Base-by-base conservation (phyloP, 768 basidiomycete genomes). In the Amanita fuliginea region DNA sequence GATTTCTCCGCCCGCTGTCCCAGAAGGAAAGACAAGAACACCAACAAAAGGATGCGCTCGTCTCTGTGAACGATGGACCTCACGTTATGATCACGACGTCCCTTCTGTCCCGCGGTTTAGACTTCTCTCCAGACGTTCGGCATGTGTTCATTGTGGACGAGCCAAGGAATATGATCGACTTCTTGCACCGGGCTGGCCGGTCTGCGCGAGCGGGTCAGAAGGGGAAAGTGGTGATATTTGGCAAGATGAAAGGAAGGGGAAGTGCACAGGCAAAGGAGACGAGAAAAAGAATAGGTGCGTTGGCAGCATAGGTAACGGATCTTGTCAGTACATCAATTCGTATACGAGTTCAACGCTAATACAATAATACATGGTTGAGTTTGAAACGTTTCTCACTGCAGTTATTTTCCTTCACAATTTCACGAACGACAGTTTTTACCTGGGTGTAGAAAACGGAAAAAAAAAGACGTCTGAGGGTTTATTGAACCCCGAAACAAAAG, bases 141-240 rank as follows among this genome's bases (percentile, higher is more conserved):
- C 81, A 93, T 57, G 86, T 95, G 2, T 84, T 96, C 62, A 83
- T 95, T 55, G 74, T 88, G 19, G 93, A 95, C 56, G 80, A 86
- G 59, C 92, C 93, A 16, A 70, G 86, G 55, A 94, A 91, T 61
- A 86, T 86, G 73, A 75, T 94, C 34, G 93, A 96, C 63, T 94
- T 95, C 61, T 62, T 96, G 52, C 93, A 96, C 65, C 81, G 93
- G 3, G 93, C 93, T 0, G 93, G 93, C 13, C 69, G 93, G 42
- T 75, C 86, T 0, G 91, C 82, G 2, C 69, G 91, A 26, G 89
- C 88, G 3, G 87, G 87, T 0, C 62, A 73, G 59, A 60, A 64
- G 22, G 87, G 86, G 1, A 80, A 74, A 55, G 88, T 90, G 0
- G 79, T 90, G 3, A 68, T 90, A 5, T 90, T 90, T 58, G 83